A percentile compares a stretch with the other conserved stretches of the same genome.
Evolutionary conservation across 768 basidiomycete genomes (phyloP).

Genomic region (Pleurotus ostreatus): DNA sequence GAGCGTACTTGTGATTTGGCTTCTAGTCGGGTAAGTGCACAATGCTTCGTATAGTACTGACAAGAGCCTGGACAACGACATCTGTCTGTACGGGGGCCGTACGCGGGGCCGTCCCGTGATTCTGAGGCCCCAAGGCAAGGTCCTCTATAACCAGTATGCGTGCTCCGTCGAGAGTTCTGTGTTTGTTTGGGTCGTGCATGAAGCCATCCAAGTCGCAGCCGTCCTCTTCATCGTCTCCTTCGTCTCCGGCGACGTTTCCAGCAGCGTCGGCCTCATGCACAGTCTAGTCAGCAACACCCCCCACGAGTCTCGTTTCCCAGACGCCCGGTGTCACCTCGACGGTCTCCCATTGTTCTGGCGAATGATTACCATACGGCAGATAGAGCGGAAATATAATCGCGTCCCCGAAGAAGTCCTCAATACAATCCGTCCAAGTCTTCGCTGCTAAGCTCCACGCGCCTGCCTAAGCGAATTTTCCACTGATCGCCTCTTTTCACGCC

Average conservation of each 20-base stretch:
- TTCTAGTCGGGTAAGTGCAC: no score
- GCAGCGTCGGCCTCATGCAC: constrained; percentile 10
- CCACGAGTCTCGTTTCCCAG: constrained; percentile 25
- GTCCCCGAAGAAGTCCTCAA: constrained; percentile 30
- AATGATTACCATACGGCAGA: background rate
- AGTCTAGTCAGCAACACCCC: constrained; percentile 3
- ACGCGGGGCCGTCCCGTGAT: no score
- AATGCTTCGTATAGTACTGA: no score
- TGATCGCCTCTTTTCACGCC: constrained; percentile 26
- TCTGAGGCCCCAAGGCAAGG: no score
- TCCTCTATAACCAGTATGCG: no score
- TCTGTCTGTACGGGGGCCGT: background rate
- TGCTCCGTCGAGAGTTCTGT: no score
- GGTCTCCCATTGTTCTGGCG: constrained; percentile 23
- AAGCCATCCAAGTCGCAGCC: background rate
- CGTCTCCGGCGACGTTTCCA: no score
- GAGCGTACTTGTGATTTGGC: no score
- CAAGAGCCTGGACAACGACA: background rate
- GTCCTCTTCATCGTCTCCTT: constrained; percentile 5
- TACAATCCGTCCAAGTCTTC: constrained; percentile 33
- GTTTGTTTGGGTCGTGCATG: no score
- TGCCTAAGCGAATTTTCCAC: constrained; percentile 37
- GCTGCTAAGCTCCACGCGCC: constrained; percentile 27
- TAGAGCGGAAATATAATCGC: constrained; percentile 19
- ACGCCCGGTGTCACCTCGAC: constrained; percentile 22